Percentiles rank a stretch among this genome's conserved stretches.
phyloP scores from a whole-genome alignment of 2,329 filamentous ascomycete species.

The Clonostachys rosea region DNA sequence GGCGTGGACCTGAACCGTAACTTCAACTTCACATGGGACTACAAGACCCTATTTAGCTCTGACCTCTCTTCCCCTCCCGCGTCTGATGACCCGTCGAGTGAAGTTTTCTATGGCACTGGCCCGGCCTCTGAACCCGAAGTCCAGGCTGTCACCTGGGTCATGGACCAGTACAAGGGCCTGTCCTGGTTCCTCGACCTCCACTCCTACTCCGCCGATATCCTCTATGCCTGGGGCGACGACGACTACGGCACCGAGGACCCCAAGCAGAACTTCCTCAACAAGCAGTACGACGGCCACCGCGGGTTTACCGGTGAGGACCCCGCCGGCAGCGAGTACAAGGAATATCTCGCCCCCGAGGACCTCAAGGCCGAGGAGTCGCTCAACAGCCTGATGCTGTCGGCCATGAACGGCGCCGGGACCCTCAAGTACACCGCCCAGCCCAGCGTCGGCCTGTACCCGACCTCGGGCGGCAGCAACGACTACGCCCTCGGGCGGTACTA shows the following conservation, averaged over 20 bases:
- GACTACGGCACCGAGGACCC: constrained; percentile 38
- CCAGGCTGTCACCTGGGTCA: constrained; percentile 45
- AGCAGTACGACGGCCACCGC: constrained; percentile 43
- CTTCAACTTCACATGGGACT: constrained; percentile 55
- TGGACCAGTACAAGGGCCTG: constrained; percentile 42
- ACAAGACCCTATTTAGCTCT: constrained; percentile 32
- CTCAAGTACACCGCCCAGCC: constrained; percentile 29
- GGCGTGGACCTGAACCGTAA: constrained; percentile 53
- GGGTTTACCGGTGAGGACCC: constrained; percentile 34
- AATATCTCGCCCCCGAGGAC: constrained; percentile 36
- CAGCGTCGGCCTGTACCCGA: constrained; percentile 36
- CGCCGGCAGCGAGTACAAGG: constrained; percentile 28
- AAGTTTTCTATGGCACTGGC: constrained; percentile 44
- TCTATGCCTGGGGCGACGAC: constrained; percentile 56
- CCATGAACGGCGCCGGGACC: constrained; percentile 31
- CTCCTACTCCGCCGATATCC: constrained; percentile 42
- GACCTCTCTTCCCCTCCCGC: constrained; percentile 21
- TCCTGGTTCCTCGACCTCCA: constrained; percentile 57
- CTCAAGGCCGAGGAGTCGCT: constrained; percentile 21
- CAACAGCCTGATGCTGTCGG: constrained; percentile 23
- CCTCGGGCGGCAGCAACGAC: constrained; percentile 38
- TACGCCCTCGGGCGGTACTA: constrained; percentile 41
- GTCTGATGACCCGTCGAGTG: constrained; percentile 30
- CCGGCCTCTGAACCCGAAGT: constrained; percentile 54
- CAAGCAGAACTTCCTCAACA: constrained; percentile 46